Evolutionary conservation across 1,284 basidiomycete species (phyloP).

Genomic region (Hymenochaete sp.): DNA sequence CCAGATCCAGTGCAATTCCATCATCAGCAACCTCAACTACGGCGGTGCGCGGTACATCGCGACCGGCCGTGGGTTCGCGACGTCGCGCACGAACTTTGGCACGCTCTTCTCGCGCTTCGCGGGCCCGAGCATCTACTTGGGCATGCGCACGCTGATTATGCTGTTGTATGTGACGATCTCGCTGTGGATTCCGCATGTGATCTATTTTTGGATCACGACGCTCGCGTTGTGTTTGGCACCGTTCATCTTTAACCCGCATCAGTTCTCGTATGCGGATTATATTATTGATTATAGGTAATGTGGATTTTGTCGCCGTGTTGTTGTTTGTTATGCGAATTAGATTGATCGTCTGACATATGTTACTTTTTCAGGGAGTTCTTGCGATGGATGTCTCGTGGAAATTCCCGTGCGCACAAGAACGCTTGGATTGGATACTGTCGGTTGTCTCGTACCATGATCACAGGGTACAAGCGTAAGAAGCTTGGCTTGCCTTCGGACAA

Average conservation of each 20-base stretch:
- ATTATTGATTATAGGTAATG: slow-evolving; percentile 72
- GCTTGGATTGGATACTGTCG: slow-evolving; percentile 98
- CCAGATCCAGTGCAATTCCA: slow-evolving; percentile 93
- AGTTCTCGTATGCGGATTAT: slow-evolving; percentile 92
- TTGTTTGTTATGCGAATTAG: slow-evolving; percentile 31
- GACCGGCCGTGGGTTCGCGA: slow-evolving; percentile 98
- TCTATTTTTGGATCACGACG: slow-evolving; percentile 95
- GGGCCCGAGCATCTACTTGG: slow-evolving; percentile 92
- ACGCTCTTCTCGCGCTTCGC: slow-evolving; percentile 95
- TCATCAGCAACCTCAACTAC: slow-evolving; percentile 89
- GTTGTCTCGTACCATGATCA: slow-evolving; percentile 89
- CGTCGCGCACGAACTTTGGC: slow-evolving; percentile 85
- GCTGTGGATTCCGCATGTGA: slow-evolving; percentile 82
- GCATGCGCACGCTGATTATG: slow-evolving; percentile 84
- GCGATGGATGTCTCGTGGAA: slow-evolving; percentile 95
- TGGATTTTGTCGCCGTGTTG: not conserved
- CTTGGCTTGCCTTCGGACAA: slow-evolving; percentile 93
- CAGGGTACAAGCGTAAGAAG: slow-evolving; percentile 95
- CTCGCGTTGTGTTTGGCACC: slow-evolving; percentile 84
- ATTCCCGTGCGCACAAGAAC: slow-evolving; percentile 92
- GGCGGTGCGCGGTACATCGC: slow-evolving; percentile 96
- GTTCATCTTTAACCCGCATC: slow-evolving; percentile 96
- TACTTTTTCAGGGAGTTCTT: slow-evolving; percentile 66
- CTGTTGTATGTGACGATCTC: slow-evolving; percentile 86
- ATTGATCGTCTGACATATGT: not conserved